Evolutionary conservation across 108 stramenopile species (phyloP), one percentile per base, ranked within the genome.

Genomic region (Halocafeteria seosinensis): DNA sequence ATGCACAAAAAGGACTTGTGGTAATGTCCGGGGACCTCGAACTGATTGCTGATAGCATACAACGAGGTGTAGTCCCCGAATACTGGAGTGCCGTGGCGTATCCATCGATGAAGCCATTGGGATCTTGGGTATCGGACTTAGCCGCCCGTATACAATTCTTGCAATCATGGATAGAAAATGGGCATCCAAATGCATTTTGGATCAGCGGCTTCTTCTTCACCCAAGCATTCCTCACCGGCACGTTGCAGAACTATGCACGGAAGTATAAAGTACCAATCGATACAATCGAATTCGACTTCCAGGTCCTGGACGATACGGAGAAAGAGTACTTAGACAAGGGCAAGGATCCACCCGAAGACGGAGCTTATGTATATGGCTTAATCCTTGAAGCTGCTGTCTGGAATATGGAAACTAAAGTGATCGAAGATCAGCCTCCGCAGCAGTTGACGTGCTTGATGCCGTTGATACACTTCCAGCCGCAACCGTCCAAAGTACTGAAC

Each of bases 11-110:
- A 24, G 81, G 81, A 17, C 58, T 80, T 3, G 76, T 81, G 1
- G 78, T 81, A n/a, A 81, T 81, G 81, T 75, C 74, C 0, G 71
- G 50, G 8, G 81, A 81, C 70, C 62, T 81, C 26, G 81, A 81
- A 50, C 29, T 55, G 12, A 64, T 82, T 37, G 66, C 73, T 34
- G 55, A 68, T 31, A 28, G 47, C 11, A 71, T 82, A 30, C 72
- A 73, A 1, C 37, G 65, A 0, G 77, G 73, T 28, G 47, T 58
- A 28, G 78, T 79, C 36, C 81, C 81, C 0, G 52, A 53, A n/a
- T 50, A 38, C 29, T 82, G 81, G 81, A 74, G 73, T 26, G 53
- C 61, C 9, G 55, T 70, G 36, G 77, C 79, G 1, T 81, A 80
- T 50, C 79, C 81, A 9, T 70, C 67, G 12, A 37, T 80, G 62